Evolutionary conservation across 352 stramenopile genomes (phyloP), one percentile per base, ranked within the genome.

Genomic region (Phytophthora aleatoria): DNA sequence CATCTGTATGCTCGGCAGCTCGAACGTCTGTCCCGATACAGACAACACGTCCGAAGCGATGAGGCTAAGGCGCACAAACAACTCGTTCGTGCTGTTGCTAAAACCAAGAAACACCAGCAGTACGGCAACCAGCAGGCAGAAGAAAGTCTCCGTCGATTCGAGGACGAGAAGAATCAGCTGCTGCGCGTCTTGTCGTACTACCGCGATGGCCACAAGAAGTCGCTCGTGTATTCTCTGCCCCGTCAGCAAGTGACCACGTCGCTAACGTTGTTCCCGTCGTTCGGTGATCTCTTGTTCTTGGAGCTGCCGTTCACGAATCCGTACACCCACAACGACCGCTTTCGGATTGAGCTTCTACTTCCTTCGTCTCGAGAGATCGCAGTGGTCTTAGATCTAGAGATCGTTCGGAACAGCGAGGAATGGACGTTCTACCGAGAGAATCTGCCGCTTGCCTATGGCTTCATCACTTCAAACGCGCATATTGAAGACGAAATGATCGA

Each of bases 401-500:
- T 98, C 35, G 79, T 98, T 8, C 94, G 76, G 6, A 81, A 69
- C 39, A 78, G 69, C 15, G 61, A 80, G n/a, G 92, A 97, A 67
- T 98, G 92, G 92, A 42, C 53, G 5, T 94, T 90, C 64, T 95
- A 95, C 50, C 79, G 91, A 5, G 62, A 79, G 5, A 67, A 85
- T 30, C 48, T 97, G 0, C 77, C 86, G 5, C 71, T 88, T 10
- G 71, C 80, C 15, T 91, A 82, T 52, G 74, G 76, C 50, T 56
- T 42, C 39, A 9, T 54, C 26, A 57, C 15, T 1, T 52, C 33
- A n/a, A 39, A 63, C 33, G 59, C 59, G 15, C 70, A 76, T 7
- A 74, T 98, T 4, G 95, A 98, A 66, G 71, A 76, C 8, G 94
- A 98, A 51, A 97, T 98, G 91, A 97, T 98, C 27, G 95, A 98